These are phyloP conservation scores for Solanum virginianum DNA, from an alignment of 257 asterid genomes.

Conservation along the genomic window DNA sequence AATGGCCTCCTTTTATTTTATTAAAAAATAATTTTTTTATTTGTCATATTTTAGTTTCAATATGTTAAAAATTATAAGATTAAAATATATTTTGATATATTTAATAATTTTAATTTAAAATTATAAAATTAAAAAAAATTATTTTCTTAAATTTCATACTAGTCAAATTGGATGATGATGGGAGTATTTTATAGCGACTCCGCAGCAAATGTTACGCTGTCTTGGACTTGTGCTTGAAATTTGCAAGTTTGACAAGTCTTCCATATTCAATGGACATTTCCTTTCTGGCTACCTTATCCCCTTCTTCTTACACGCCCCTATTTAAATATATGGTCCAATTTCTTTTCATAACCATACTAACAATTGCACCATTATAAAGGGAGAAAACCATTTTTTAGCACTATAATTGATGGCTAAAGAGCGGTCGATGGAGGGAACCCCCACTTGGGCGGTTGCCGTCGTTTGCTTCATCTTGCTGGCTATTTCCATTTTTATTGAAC, in stretches of 20 bases:
- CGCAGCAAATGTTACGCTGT: not conserved
- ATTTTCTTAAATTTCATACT: no score
- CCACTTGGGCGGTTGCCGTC: conserved; percentile 11
- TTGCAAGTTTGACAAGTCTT: not conserved
- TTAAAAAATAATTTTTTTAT: no score
- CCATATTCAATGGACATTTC: not conserved
- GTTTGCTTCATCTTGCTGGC: conserved; percentile 7
- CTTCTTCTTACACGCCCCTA: not conserved
- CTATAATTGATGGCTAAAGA: not conserved
- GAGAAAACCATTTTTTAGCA: not conserved
- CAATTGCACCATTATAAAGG: not conserved
- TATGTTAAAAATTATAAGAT: no score
- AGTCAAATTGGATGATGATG: no score
- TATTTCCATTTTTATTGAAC: conserved; percentile 9
- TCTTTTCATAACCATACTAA: not conserved
- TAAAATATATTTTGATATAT: no score
- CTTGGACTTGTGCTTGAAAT: not conserved
- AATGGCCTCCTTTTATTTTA: no score
- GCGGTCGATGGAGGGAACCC: conserved; percentile 9
- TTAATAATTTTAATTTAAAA: no score
- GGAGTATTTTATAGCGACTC: not conserved
- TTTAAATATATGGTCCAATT: not conserved
- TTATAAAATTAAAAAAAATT: no score
- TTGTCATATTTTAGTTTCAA: no score
- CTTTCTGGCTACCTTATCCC: not conserved